phyloP scores from a whole-genome alignment of 352 stramenopile genomes.

The Phytophthora colocasiae region DNA sequence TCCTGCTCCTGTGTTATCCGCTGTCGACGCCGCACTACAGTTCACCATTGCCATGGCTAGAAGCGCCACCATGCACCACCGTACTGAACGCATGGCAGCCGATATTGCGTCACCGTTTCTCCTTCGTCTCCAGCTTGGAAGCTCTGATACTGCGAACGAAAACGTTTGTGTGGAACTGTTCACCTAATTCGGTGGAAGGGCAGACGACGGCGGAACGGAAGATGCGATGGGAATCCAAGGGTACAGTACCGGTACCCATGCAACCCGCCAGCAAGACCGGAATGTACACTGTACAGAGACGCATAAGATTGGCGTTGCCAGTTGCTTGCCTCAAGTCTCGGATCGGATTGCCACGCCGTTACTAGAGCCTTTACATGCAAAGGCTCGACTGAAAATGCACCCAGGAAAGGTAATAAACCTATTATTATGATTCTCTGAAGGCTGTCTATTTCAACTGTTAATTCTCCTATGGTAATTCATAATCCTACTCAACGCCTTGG shows the following conservation, averaged over 20 bases:
- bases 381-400: constrained; percentile 18
- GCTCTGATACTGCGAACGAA: constrained; percentile 13
- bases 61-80: constrained; percentile 12
- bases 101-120: neutral
- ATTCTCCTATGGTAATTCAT: constrained; percentile 5
- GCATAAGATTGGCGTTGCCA: constrained; percentile 12
- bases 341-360: constrained; percentile 9
- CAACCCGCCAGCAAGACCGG: neutral
- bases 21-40: constrained; percentile 6
- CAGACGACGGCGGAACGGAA: constrained; percentile 6
- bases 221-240: constrained; percentile 21
- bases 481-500: neutral
- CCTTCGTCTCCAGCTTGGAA: neutral
- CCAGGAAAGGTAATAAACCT: neutral
- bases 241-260: neutral
- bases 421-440: neutral
- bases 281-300: constrained; percentile 14
- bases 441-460: neutral
- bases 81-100: constrained; percentile 16
- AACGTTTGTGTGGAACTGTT: constrained; percentile 1
- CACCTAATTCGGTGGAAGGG: constrained; percentile 20
- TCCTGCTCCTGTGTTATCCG: constrained; percentile 11
- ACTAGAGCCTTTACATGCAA: constrained; percentile 37
- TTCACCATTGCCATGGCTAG: constrained; percentile 8
- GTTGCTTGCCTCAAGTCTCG: constrained; percentile 14